Base-by-base conservation (phyloP, 768 basidiomycete genomes). In the Mrakia gelida region DNA sequence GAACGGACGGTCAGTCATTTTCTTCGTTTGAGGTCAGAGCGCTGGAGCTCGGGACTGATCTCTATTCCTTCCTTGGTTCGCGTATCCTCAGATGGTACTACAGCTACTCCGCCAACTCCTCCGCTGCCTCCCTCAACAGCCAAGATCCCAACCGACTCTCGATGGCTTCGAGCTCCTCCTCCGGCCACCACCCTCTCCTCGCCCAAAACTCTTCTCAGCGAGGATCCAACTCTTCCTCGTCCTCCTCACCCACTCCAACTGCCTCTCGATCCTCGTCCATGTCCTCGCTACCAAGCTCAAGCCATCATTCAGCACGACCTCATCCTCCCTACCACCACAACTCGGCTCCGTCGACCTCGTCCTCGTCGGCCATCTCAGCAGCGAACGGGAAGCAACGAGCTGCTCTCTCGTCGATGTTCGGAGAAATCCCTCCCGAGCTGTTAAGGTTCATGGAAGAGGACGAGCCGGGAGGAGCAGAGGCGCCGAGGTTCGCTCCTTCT, bases 41-140 rank as follows among this genome's bases (percentile, higher is more conserved):
- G 6, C 16, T 67, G 16, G 32, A 18, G 4, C 26, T 32, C 52
- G 26, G 41, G 21, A 23, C 54, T 73, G 21, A 73, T 26, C 49
- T 15, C 26, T 32, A 3, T 45, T 8, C 49, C 56, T 56, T n/a
- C 45, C 1, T n/a, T 38, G 21, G 9, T 9, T 23, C 11, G 45
- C 11, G 5, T 45, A 11, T 38, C 34, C 6, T 5, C 43, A 77
- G 68, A 62, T 77, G 76, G 76, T 77, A 77, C 70, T 77, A 77
- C 68, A 63, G 38, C 70, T 77, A 77, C 41, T 77, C 76, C 26
- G 71, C 76, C 38, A 59, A 54, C 45, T 71, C 76, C n/a, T 77
- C 76, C 1, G 41, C 59, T 18, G 70, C 61, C 11, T 77, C 76
- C 34, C 41, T 71, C 32, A 52, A 56, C 52, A 62, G 68, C 73